Evolutionary conservation across 345 rosid genomes (phyloP).

Genomic region (Camelina laxa): DNA sequence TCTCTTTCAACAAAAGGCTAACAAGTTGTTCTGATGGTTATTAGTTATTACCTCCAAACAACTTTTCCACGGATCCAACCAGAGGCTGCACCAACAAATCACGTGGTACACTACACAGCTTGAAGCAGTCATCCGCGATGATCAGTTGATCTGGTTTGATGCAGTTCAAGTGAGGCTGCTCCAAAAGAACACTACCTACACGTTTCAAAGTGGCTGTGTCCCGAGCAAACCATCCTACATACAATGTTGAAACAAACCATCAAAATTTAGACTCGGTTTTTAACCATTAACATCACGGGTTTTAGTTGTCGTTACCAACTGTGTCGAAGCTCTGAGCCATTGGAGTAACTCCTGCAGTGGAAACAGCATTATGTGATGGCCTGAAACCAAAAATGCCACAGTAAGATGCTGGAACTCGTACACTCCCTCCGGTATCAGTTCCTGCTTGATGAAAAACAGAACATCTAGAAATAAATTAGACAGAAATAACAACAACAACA

Average conservation of each 20-base stretch:
- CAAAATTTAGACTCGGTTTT: slow-evolving; percentile 1
- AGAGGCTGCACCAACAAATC: slow-evolving; percentile 56
- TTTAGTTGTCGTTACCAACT: slow-evolving; percentile 63
- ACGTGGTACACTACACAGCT: slow-evolving; percentile 63
- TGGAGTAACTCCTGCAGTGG: slow-evolving; percentile 71
- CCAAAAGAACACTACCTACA: slow-evolving; percentile 68
- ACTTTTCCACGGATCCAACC: slow-evolving; percentile 58
- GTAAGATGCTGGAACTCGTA: slow-evolving; percentile 83
- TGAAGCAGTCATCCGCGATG: slow-evolving; percentile 76
- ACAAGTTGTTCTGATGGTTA: slow-evolving; percentile 19
- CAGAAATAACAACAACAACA: background rate
- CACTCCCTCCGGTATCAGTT: slow-evolving; percentile 94
- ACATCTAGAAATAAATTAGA: background rate
- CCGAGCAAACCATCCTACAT: slow-evolving; percentile 90
- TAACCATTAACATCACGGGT: background rate
- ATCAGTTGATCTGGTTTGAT: slow-evolving; percentile 58
- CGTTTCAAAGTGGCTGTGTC: slow-evolving; percentile 65
- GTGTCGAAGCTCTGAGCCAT: slow-evolving; percentile 94
- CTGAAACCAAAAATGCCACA: slow-evolving; percentile 81
- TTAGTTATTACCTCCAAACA: slow-evolving; percentile 65
- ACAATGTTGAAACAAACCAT: slow-evolving; percentile 24
- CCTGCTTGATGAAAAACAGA: slow-evolving; percentile 52
- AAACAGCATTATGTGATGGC: slow-evolving; percentile 69
- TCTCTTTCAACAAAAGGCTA: slow-evolving; percentile 3
- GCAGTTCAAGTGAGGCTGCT: slow-evolving; percentile 45